Percentiles rank a stretch among this genome's conserved stretches.
phyloP scores from a whole-genome alignment of 768 basidiomycete genomes.

The Serendipita sp. region DNA sequence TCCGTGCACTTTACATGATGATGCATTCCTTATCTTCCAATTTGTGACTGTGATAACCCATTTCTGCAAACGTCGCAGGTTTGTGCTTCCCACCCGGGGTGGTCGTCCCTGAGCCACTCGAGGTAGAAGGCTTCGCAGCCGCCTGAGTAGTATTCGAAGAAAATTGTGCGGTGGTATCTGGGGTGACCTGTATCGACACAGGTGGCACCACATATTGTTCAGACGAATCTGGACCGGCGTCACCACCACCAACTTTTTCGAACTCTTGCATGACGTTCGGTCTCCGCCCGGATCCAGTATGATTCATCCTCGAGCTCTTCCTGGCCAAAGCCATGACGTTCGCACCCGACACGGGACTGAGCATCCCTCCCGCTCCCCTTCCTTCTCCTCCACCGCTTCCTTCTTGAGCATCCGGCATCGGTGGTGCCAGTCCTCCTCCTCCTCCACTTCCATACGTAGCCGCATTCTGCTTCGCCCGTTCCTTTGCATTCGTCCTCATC shows the following conservation, averaged over 20 bases:
- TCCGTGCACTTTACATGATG: constrained; percentile 46
- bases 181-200: neutral
- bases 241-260: neutral
- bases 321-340: neutral
- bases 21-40: constrained; percentile 71
- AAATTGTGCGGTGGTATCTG: neutral
- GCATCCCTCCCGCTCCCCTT: neutral
- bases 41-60: constrained; percentile 73
- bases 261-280: neutral
- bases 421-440: neutral
- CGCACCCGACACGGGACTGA: neutral
- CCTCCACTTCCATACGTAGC: neutral
- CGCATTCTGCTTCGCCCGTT: constrained; percentile 9
- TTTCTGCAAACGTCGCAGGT: constrained; percentile 78
- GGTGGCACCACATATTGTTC: neutral
- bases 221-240: neutral
- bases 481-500: constrained; percentile 52
- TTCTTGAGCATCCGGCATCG: neutral
- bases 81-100: constrained; percentile 22
- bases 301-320: neutral
- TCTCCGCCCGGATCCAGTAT: neutral
- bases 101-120: neutral
- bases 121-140: neutral
- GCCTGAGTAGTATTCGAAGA: neutral
- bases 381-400: no score